Evolutionary conservation across 1,284 basidiomycete genomes (phyloP).

Genomic region (Pseudozyma sp.): DNA sequence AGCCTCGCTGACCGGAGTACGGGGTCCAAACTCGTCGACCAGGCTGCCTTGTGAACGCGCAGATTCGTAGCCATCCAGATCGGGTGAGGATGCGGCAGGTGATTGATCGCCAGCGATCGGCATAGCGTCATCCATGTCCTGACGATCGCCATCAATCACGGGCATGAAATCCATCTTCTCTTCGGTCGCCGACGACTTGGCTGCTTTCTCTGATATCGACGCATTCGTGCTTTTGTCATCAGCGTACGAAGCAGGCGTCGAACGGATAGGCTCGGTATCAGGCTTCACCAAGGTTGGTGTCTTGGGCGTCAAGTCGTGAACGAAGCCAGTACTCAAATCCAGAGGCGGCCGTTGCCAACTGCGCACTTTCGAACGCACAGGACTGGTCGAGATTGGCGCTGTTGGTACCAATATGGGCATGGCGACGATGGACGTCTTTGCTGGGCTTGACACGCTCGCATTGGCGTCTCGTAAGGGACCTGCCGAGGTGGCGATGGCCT

Average conservation of each 20-base stretch:
- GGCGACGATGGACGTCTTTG: not conserved
- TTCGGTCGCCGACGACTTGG: no score
- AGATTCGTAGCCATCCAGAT: constrained; percentile 49
- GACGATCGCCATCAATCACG: not conserved
- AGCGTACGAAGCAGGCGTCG: constrained; percentile 39
- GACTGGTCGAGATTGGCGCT: constrained; percentile 14
- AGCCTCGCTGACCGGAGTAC: constrained; percentile 52
- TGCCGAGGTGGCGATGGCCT: not conserved
- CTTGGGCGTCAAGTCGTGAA: constrained; percentile 37
- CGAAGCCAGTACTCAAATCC: constrained; percentile 34
- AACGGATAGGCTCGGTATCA: constrained; percentile 19
- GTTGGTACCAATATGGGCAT: constrained; percentile 6
- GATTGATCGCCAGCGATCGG: constrained; percentile 13
- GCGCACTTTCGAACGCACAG: constrained; percentile 34
- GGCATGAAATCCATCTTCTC: no score
- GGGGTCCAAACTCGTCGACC: constrained; percentile 55
- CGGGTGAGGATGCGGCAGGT: constrained; percentile 28
- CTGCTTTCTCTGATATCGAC: constrained; percentile 6
- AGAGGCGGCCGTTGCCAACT: constrained; percentile 40
- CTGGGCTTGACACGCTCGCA: not conserved
- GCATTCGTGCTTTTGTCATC: constrained; percentile 28
- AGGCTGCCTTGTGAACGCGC: constrained; percentile 43
- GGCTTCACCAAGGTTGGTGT: constrained; percentile 36
- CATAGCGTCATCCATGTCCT: not conserved
- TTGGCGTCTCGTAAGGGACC: constrained; percentile 2